These are phyloP conservation scores for Ophiosphaerella korrae DNA, from an alignment of 2,329 filamentous ascomycete genomes.

Conservation along the genomic window DNA sequence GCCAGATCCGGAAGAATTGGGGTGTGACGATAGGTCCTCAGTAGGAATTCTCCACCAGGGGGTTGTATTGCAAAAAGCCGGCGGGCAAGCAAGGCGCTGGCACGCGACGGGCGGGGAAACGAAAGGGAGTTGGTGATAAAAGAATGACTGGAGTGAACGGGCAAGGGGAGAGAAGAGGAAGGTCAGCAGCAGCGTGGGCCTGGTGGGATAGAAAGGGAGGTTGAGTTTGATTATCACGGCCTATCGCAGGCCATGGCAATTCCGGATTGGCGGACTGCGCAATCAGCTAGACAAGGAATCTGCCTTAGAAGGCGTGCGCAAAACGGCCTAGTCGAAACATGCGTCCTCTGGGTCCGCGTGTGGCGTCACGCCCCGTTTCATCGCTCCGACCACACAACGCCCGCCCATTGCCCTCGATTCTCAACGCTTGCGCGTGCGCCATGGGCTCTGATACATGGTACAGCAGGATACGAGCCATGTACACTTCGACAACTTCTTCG, in stretches of 20 bases:
- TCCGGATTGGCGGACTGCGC: constrained; percentile 23
- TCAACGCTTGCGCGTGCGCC: too few relatives aligned
- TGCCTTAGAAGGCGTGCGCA: constrained; percentile 14
- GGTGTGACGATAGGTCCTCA: constrained; percentile 25
- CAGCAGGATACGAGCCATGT: too few relatives aligned
- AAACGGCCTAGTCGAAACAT: constrained; percentile 9
- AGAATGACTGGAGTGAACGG: constrained; percentile 38
- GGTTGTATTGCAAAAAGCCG: constrained; percentile 36
- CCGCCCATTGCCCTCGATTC: too few relatives aligned
- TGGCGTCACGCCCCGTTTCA: constrained; percentile 21
- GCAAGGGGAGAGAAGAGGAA: constrained; percentile 23
- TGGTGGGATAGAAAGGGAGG: constrained; percentile 24
- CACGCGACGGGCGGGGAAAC: constrained; percentile 23
- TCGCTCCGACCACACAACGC: not conserved
- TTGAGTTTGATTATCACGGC: constrained; percentile 31
- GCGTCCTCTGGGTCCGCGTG: not conserved
- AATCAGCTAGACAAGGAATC: constrained; percentile 11
- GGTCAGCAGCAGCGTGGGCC: constrained; percentile 17
- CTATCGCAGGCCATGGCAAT: constrained; percentile 3
- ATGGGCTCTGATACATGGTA: too few relatives aligned
- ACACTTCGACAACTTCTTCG: too few relatives aligned
- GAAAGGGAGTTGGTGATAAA: constrained; percentile 32
- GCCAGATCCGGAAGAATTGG: constrained; percentile 32
- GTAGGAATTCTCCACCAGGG: constrained; percentile 33
- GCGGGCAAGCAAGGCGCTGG: constrained; percentile 26